These are phyloP conservation scores for Penicillium sp. DNA, from an alignment of 2,329 filamentous ascomycete genomes.

Conservation along the genomic window DNA sequence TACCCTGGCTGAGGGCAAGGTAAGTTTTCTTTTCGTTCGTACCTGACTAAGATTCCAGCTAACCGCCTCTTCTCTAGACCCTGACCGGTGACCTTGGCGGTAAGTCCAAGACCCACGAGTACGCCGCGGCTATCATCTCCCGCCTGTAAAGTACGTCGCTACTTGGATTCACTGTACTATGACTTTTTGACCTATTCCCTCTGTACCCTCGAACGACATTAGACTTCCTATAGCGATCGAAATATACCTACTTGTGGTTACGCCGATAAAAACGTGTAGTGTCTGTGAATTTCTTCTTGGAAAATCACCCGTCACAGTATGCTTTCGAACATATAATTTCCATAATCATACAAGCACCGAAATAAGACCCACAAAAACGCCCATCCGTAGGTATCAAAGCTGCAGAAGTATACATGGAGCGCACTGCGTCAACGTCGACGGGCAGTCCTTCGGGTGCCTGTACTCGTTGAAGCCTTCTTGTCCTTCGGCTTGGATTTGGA, in stretches of 20 bases:
- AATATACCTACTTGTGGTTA: constrained; percentile 37
- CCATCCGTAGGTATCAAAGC: constrained; percentile 29
- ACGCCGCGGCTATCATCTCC: constrained; percentile 85
- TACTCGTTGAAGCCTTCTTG: constrained; percentile 31
- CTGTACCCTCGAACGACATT: constrained; percentile 38
- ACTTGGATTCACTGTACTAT: constrained; percentile 36
- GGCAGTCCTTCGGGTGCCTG: constrained; percentile 37
- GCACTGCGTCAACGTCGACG: constrained; percentile 30
- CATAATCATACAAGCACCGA: background rate
- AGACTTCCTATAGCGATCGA: constrained; percentile 38
- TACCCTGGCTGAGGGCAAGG: constrained; percentile 93
- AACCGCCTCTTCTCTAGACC: constrained; percentile 43
- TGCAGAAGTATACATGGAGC: background rate
- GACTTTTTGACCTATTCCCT: constrained; percentile 30
- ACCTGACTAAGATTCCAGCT: constrained; percentile 5
- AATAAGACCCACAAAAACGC: constrained; percentile 6
- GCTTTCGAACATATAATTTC: background rate
- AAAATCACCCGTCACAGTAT: background rate
- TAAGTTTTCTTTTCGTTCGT: constrained; percentile 33
- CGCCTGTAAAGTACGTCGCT: constrained; percentile 46
- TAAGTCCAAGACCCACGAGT: constrained; percentile 94
- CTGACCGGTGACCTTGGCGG: constrained; percentile 95
- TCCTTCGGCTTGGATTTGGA: constrained; percentile 37
- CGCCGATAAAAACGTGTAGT: constrained; percentile 5
- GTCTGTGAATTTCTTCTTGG: background rate